Evolutionary conservation across 164 flowering plant species (phyloP).

Genomic region (Brasenia schreberi): DNA sequence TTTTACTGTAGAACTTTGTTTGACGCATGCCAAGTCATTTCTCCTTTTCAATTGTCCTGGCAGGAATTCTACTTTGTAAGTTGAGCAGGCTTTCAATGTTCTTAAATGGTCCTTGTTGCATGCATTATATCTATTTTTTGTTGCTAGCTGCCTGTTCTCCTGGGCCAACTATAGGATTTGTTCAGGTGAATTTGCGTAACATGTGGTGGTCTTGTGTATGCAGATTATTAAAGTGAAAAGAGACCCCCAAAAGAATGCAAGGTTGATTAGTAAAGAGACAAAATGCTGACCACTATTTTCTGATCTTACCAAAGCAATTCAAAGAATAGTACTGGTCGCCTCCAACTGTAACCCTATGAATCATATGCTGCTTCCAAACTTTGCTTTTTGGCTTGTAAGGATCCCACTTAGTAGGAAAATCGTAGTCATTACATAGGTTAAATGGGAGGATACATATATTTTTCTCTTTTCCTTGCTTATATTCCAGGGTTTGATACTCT

Average conservation of each 20-base stretch:
- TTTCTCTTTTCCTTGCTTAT: slow-evolving; percentile 7
- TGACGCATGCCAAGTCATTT: too few species aligned
- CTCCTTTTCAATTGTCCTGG: too few species aligned
- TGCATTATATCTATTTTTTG: slow-evolving; percentile 3
- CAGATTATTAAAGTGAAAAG: slow-evolving; percentile 60
- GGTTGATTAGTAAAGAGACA: slow-evolving; percentile 39
- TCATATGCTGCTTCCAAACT: slow-evolving; percentile 17
- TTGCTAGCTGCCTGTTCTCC: slow-evolving; percentile 13
- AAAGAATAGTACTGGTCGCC: slow-evolving; percentile 22
- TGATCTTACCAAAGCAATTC: slow-evolving; percentile 26
- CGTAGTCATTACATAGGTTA: slow-evolving; percentile 28
- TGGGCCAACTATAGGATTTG: slow-evolving; percentile 12
- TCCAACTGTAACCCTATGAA: slow-evolving; percentile 20
- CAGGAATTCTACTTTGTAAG: background rate
- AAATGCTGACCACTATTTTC: slow-evolving; percentile 37
- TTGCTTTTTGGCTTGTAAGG: slow-evolving; percentile 26
- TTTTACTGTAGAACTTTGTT: too few species aligned
- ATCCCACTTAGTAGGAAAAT: slow-evolving; percentile 18
- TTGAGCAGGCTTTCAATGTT: background rate
- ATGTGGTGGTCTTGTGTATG: slow-evolving; percentile 44
- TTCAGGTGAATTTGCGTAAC: slow-evolving; percentile 23
- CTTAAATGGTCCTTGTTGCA: background rate
- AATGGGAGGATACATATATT: slow-evolving; percentile 5
- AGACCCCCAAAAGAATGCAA: slow-evolving; percentile 38
- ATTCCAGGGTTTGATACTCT: slow-evolving; percentile 14